Evolutionary conservation across 495 filamentous ascomycete genomes (phyloP).

Genomic region (Choiromyces venosus): DNA sequence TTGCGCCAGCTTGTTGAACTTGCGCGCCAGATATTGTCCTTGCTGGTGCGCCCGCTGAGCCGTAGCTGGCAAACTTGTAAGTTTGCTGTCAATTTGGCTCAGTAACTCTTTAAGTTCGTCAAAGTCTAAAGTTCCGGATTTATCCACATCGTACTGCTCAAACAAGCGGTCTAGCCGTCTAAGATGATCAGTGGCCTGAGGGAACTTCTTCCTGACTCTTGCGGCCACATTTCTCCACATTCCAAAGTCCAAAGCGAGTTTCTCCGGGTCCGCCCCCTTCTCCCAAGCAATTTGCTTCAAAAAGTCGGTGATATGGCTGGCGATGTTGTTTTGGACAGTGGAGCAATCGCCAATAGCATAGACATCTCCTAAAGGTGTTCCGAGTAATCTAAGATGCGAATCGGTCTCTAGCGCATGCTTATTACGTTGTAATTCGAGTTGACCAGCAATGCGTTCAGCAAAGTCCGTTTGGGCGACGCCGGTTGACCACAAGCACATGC

Average conservation of each 20-base stretch:
- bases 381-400: slow-evolving; percentile 83
- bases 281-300: slow-evolving; percentile 88
- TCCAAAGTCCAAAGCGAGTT: slow-evolving; percentile 70
- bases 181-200: slow-evolving; percentile 86
- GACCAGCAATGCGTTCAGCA: slow-evolving; percentile 63
- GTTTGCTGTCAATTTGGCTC: slow-evolving; percentile 81
- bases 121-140: slow-evolving; percentile 88
- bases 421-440: slow-evolving; percentile 73
- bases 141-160: slow-evolving; percentile 83
- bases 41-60: slow-evolving; percentile 98
- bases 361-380: slow-evolving; percentile 87
- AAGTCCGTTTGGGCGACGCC: slow-evolving; percentile 86
- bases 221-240: slow-evolving; percentile 83
- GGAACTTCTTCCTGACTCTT: slow-evolving; percentile 80
- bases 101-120: slow-evolving; percentile 83
- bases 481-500: slow-evolving; percentile 97
- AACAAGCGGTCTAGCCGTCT: slow-evolving; percentile 85
- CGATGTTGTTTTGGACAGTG: slow-evolving; percentile 93
- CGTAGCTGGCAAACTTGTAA: slow-evolving; percentile 78
- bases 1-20: slow-evolving; percentile 86
- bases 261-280: slow-evolving; percentile 78
- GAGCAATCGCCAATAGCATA: slow-evolving; percentile 97
- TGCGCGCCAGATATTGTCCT: slow-evolving; percentile 84
- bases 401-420: slow-evolving; percentile 91
- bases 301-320: slow-evolving; percentile 79